Evolutionary conservation across 2,329 filamentous ascomycete genomes (phyloP), one percentile per base, ranked within the genome.

Genomic region (Elsinoe australis): DNA sequence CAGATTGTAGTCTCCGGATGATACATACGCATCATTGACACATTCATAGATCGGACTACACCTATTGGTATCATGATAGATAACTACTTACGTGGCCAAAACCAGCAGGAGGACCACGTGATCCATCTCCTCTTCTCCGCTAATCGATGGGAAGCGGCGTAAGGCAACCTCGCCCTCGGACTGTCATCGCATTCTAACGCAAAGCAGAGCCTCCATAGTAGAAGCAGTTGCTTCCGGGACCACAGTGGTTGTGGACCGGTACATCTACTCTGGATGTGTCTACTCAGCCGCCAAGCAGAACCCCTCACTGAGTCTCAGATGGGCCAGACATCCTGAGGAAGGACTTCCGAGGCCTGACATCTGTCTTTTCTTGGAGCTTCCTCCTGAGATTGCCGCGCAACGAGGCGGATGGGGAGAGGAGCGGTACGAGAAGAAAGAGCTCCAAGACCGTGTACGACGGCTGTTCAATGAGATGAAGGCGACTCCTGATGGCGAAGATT

Each of bases 181-280:
- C n/a, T n/a, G n/a, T n/a, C 61, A 42, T 21, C 32, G 22, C 15
- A 2, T 12, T n/a, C 50, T 53, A 22, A 56, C 31, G 6, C 3
- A n/a, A 18, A n/a, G 32, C 12, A 66, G 65, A 8, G 49, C 59
- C 5, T 59, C 58, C 1, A 71, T 73, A 22, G 55, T 60, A 52
- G 42, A 57, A 17, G 61, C 63, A 5, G 70, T 95, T 4, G 67
- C 71, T 1, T 64, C 71, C 1, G 89, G 90, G 6, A 81, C 74
- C 15, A 92, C 80, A 0, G 75, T 98, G 24, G 72, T 98, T 31
- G 82, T 90, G 56, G 92, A 98, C 66, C 82, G 92, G 39, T 98
- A 96, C 70, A 94, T 94, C 64, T 90, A 95, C 71, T 92, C 85
- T 15, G 92, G 92, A 47, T 85, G 89, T 50, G 87, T 95, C 42